Percentiles rank a stretch among this genome's conserved stretches.
phyloP scores from a whole-genome alignment of 495 filamentous ascomycete species.

The Podospora comata region DNA sequence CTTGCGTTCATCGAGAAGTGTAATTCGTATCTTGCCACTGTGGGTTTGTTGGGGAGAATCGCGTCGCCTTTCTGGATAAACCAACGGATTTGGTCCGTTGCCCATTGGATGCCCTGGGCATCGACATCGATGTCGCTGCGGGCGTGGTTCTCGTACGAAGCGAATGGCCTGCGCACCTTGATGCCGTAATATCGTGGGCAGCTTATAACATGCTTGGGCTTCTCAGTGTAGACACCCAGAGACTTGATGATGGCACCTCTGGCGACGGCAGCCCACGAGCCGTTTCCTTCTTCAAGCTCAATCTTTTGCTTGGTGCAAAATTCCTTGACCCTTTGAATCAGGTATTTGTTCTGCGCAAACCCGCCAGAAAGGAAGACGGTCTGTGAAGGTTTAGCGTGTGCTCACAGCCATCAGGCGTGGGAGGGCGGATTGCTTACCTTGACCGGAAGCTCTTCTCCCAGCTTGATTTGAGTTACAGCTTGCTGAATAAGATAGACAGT shows the following conservation, averaged over 20 bases:
- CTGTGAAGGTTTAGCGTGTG: not conserved
- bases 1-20: constrained; percentile 25
- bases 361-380: constrained; percentile 31
- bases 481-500: constrained; percentile 26
- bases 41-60: constrained; percentile 26
- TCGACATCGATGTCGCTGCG: constrained; percentile 17
- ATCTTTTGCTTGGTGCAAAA: constrained; percentile 21
- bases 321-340: constrained; percentile 19
- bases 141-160: constrained; percentile 19
- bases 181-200: constrained; percentile 35
- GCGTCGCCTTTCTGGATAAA: constrained; percentile 28
- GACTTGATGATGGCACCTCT: constrained; percentile 34
- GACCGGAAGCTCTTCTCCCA: constrained; percentile 21
- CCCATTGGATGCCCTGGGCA: constrained; percentile 23
- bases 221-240: constrained; percentile 27
- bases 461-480: constrained; percentile 25
- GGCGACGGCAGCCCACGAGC: constrained; percentile 34
- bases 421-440: constrained; percentile 11
- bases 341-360: constrained; percentile 27
- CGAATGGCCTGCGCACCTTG: constrained; percentile 20
- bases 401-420: not conserved
- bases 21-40: constrained; percentile 21
- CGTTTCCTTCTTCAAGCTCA: constrained; percentile 23
- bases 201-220: constrained; percentile 16
- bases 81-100: constrained; percentile 31